Conservation (phyloP, 805 yeast species). For the Priceomyces fermenticarens region DNA sequence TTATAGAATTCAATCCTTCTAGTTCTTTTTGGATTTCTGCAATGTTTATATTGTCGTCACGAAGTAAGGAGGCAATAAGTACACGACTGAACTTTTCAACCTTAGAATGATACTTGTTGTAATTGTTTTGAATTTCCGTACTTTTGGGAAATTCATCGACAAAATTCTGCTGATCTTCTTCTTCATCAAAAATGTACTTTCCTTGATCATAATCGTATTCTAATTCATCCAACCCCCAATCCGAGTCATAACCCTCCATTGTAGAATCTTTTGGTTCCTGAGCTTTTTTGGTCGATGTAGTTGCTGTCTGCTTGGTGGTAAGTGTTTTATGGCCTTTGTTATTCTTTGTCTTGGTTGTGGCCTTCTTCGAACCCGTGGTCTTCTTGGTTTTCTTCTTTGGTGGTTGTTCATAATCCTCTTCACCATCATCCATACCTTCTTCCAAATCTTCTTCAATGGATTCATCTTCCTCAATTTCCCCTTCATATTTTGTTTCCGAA, state of each 20-base stretch:
- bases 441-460: constrained; percentile 16
- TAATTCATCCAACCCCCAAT: constrained; percentile 46
- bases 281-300: constrained; percentile 1
- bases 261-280: constrained; percentile 9
- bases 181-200: constrained; percentile 34
- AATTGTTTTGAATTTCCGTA: constrained; percentile 16
- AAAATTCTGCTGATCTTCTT: constrained; percentile 26
- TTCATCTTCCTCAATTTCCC: constrained; percentile 21
- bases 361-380: background rate
- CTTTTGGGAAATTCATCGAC: constrained; percentile 22
- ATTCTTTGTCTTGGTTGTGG: constrained; percentile 7
- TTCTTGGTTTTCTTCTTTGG: constrained; percentile 10
- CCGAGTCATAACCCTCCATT: constrained; percentile 28
- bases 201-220: constrained; percentile 21
- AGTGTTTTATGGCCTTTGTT: background rate
- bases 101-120: constrained; percentile 12
- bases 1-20: constrained; percentile 10
- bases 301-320: background rate
- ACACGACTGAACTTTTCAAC: constrained; percentile 14
- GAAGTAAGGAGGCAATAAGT: constrained; percentile 6
- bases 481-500: constrained; percentile 44
- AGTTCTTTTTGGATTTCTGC: constrained; percentile 14
- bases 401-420: constrained; percentile 9
- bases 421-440: constrained; percentile 12
- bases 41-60: constrained; percentile 13